A percentile compares a stretch with the other conserved stretches of the same genome.
Conservation (phyloP, 1,139 yeast species). For the Sugiyamaella neomexicana region DNA sequence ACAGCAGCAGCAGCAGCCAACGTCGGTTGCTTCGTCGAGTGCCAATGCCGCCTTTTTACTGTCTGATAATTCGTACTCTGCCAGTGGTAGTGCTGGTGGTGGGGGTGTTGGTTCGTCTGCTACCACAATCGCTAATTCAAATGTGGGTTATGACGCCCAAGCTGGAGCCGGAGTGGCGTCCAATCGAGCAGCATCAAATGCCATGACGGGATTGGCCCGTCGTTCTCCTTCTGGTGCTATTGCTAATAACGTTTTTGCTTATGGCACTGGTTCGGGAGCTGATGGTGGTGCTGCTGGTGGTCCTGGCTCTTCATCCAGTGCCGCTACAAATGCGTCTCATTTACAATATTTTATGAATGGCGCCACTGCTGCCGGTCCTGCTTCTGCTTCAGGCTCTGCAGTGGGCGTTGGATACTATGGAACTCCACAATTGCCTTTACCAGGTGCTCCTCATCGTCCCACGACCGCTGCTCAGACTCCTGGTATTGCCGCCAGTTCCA, state of each 20-base stretch:
- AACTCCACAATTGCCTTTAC: constrained; percentile 20
- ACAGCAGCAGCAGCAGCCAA: constrained; percentile 5
- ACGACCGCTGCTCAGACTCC: constrained; percentile 1
- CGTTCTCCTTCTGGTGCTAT: constrained; percentile 19
- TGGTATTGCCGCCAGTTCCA: background rate
- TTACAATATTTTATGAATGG: background rate
- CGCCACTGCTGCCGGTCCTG: background rate
- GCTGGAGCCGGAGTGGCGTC: background rate
- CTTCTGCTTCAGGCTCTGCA: constrained; percentile 3
- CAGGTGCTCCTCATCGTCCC: constrained; percentile 15
- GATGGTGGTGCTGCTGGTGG: constrained; percentile 38
- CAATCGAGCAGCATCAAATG: background rate
- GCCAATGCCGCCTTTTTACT: constrained; percentile 10
- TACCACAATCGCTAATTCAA: background rate
- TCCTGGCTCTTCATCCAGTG: background rate
- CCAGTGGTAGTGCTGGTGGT: background rate
- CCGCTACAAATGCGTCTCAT: constrained; percentile 6
- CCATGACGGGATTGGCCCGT: constrained; percentile 9
- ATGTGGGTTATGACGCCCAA: background rate
- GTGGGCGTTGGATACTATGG: constrained; percentile 9
- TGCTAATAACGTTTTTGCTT: constrained; percentile 49
- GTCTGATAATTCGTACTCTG: constrained; percentile 8
- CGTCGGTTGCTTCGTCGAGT: background rate
- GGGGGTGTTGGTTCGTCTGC: background rate
- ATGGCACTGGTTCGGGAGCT: constrained; percentile 60